These are phyloP conservation scores for Monilinia fructicola DNA, from an alignment of 2,329 filamentous ascomycete species.

Conservation along the genomic window DNA sequence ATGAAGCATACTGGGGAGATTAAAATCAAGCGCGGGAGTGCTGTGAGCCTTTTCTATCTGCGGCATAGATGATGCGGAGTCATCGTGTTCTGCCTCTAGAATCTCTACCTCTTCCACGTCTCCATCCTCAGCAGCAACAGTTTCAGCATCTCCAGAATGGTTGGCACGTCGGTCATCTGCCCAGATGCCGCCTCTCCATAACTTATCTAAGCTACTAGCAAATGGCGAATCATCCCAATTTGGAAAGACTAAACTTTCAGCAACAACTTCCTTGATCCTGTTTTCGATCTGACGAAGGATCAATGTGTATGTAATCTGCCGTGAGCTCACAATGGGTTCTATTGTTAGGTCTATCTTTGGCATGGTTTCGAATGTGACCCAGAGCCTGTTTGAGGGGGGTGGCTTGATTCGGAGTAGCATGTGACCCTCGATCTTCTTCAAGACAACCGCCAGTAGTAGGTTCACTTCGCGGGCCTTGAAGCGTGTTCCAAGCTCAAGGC, in stretches of 20 bases:
- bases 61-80: conserved; percentile 42
- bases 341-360: conserved; percentile 93
- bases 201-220: conserved; percentile 73
- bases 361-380: conserved; percentile 92
- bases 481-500: conserved; percentile 82
- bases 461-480: conserved; percentile 92
- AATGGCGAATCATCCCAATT: conserved; percentile 98
- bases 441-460: conserved; percentile 78
- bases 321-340: conserved; percentile 90
- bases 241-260: conserved; percentile 85
- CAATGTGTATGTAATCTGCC: conserved; percentile 91
- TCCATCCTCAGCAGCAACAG: conserved; percentile 46
- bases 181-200: conserved; percentile 83
- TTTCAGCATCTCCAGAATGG: conserved; percentile 43
- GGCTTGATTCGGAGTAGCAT: conserved; percentile 85
- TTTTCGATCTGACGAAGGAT: conserved; percentile 93
- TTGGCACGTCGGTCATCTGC: conserved; percentile 53
- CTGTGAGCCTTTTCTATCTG: conserved; percentile 58
- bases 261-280: conserved; percentile 88
- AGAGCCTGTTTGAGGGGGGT: conserved; percentile 91
- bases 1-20: conserved; percentile 48
- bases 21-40: conserved; percentile 47
- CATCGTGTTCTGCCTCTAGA: conserved; percentile 41
- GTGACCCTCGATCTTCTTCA: conserved; percentile 85
- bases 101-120: conserved; percentile 47